These are phyloP conservation scores for Fusarium floridanum DNA, from an alignment of 2,329 filamentous ascomycete genomes.

Conservation along the genomic window DNA sequence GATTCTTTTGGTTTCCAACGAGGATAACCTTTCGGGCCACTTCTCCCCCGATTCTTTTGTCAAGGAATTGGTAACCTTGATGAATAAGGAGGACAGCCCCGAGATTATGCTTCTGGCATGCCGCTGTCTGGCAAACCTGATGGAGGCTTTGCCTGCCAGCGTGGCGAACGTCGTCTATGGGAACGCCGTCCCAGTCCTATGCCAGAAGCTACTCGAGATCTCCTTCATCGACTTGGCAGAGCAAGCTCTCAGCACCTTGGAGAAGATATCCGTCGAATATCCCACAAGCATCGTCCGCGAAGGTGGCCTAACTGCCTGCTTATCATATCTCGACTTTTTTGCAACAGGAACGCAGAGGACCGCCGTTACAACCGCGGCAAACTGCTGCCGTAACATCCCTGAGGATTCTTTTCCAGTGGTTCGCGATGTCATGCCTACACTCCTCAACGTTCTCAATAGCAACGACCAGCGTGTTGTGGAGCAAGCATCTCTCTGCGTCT, in stretches of 20 bases:
- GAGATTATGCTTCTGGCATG: slow-evolving; percentile 98
- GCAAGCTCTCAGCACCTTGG: slow-evolving; percentile 94
- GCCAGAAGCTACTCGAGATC: slow-evolving; percentile 94
- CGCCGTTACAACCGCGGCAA: slow-evolving; percentile 96
- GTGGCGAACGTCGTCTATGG: slow-evolving; percentile 97
- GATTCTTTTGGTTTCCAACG: slow-evolving; percentile 92
- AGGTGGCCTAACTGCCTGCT: slow-evolving; percentile 93
- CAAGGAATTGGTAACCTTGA: slow-evolving; percentile 90
- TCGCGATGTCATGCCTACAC: slow-evolving; percentile 94
- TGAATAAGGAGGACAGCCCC: slow-evolving; percentile 95
- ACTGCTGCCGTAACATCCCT: slow-evolving; percentile 97
- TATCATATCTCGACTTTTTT: slow-evolving; percentile 97
- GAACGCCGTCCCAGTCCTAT: slow-evolving; percentile 93
- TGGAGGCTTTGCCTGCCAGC: slow-evolving; percentile 94
- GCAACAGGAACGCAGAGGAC: slow-evolving; percentile 96
- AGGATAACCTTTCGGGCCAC: slow-evolving; percentile 94
- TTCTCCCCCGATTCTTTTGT: slow-evolving; percentile 96
- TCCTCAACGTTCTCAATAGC: slow-evolving; percentile 90
- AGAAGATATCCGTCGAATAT: slow-evolving; percentile 98
- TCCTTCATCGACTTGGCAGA: slow-evolving; percentile 98
- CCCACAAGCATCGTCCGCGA: slow-evolving; percentile 95
- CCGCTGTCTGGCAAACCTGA: slow-evolving; percentile 94
- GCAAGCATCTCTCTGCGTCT: slow-evolving; percentile 95
- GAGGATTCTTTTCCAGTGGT: slow-evolving; percentile 94
- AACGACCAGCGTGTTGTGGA: slow-evolving; percentile 97